A percentile compares a stretch with the other conserved stretches of the same genome.
Evolutionary conservation across 2,329 filamentous ascomycete genomes (phyloP).

Genomic region (Helicocarpus griseus): DNA sequence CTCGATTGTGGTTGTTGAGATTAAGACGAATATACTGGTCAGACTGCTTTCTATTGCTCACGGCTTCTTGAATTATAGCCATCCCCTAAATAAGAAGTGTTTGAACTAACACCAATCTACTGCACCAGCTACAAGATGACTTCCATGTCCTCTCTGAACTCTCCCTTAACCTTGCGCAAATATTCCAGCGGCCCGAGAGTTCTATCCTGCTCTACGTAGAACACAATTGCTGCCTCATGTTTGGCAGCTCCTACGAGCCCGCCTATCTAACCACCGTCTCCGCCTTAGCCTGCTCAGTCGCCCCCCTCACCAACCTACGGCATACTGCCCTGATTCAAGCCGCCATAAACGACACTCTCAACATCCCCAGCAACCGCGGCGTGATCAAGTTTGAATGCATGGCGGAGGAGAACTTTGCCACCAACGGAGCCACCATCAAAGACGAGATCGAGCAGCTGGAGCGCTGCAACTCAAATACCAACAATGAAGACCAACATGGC

Average conservation of each 20-base stretch:
- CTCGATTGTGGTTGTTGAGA: slow-evolving; percentile 52
- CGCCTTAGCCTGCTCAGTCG: slow-evolving; percentile 58
- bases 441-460: slow-evolving; percentile 56
- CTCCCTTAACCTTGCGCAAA: slow-evolving; percentile 60
- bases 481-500: slow-evolving; percentile 31
- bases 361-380: slow-evolving; percentile 57
- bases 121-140: slow-evolving; percentile 60
- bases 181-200: slow-evolving; percentile 64
- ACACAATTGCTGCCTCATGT: slow-evolving; percentile 64
- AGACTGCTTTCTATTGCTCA: background rate
- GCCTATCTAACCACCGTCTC: slow-evolving; percentile 70
- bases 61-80: slow-evolving; percentile 6
- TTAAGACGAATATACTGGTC: slow-evolving; percentile 57
- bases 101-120: background rate
- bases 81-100: background rate
- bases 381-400: slow-evolving; percentile 63
- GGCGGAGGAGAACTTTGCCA: slow-evolving; percentile 61
- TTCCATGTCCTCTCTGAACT: slow-evolving; percentile 65
- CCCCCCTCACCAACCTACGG: slow-evolving; percentile 67
- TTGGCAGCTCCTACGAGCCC: slow-evolving; percentile 65
- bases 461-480: too few relatives aligned
- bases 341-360: slow-evolving; percentile 62
- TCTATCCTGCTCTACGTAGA: slow-evolving; percentile 68
- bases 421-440: slow-evolving; percentile 58
- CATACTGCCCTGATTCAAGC: slow-evolving; percentile 68